Base-by-base conservation (phyloP, 2,329 filamentous ascomycete genomes). In the Bretziella fagacearum region DNA sequence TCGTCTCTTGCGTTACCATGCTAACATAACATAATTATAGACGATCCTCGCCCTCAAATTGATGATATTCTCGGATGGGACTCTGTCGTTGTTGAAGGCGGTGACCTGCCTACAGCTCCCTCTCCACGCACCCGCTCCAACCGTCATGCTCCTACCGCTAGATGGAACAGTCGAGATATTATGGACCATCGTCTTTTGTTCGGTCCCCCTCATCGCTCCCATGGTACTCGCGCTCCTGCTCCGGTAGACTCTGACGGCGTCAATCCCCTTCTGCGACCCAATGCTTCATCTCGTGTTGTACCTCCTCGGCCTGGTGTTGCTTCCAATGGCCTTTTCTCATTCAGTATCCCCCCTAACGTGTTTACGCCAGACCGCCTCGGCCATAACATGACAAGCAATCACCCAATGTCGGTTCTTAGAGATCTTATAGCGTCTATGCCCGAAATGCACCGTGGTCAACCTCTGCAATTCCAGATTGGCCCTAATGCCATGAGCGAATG, bases 251-350 rank as follows among this genome's bases (percentile, higher is more conserved):
- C 94, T 53, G 87, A 95, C 58, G 86, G 85, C 3, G 70, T 78
- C 18, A 95, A 96, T 57, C 89, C 89, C 36, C 69, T 96, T 10
- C 74, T 96, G 46, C 81, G 86, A 53, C 79, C 84, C 39, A 62
- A 58, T 41, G 63, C 65, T 18, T 56, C 62, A 22, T 60, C 58
- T 20, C 63, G 65, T 48, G 70, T 76, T 15, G 57, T 57, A 27
- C 56, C 67, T 6, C 67, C 71, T 44, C 71, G 72, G 41, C 63
- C 65, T 37, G 60, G 63, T 32, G 63, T 71, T 25, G 62, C 66
- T n/a, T 26, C 32, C 6, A 26, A 41, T 18, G 33, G 27, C 15
- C 18, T 48, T 15, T 29, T 81, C 46, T 74, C 76, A 4, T 56
- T 73, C 20, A 65, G 68, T 26, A 58, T 73, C 41, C 65, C 67